These are phyloP conservation scores for Pseudohalonectria lignicola DNA, from an alignment of 2,329 filamentous ascomycete species.

Conservation along the genomic window DNA sequence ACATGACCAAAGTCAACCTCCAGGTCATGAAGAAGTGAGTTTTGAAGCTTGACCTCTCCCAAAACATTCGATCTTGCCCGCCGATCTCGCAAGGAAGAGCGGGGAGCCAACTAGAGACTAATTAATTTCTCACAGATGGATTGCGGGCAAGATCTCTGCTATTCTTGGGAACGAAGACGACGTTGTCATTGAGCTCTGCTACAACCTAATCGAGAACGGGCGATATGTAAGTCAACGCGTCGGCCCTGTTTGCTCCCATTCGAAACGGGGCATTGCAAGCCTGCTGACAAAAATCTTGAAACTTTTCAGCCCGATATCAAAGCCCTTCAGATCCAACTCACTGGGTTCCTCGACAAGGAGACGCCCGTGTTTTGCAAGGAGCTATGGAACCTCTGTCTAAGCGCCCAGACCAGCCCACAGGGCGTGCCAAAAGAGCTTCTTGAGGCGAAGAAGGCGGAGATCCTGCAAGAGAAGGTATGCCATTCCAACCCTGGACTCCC, in stretches of 20 bases:
- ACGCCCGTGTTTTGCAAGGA: slow-evolving; percentile 85
- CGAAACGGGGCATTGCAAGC: too few species aligned
- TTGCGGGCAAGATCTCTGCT: slow-evolving; percentile 74
- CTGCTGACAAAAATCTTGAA: too few species aligned
- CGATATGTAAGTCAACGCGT: slow-evolving; percentile 67
- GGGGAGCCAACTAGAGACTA: slow-evolving; percentile 5
- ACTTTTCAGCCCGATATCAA: slow-evolving; percentile 78
- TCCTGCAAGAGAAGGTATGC: slow-evolving; percentile 85
- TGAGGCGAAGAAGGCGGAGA: slow-evolving; percentile 90
- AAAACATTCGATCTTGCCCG: neutral
- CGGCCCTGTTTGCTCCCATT: neutral
- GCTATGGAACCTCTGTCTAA: slow-evolving; percentile 83
- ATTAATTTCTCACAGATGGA: slow-evolving; percentile 62
- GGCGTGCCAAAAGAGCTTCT: slow-evolving; percentile 90
- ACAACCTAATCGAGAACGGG: slow-evolving; percentile 58
- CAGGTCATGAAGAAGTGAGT: slow-evolving; percentile 94
- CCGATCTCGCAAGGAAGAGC: neutral
- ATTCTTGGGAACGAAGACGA: slow-evolving; percentile 92
- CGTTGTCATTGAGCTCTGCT: slow-evolving; percentile 80
- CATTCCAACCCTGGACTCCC: too few species aligned
- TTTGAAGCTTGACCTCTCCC: neutral
- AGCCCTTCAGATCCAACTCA: slow-evolving; percentile 84
- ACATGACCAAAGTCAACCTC: slow-evolving; percentile 94
- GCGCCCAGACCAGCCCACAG: slow-evolving; percentile 77
- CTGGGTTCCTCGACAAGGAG: slow-evolving; percentile 90